Evolutionary conservation across 225 moss, liverwort and hornwort genomes (phyloP), one percentile per base, ranked within the genome.

Genomic region (Asterella californica): DNA sequence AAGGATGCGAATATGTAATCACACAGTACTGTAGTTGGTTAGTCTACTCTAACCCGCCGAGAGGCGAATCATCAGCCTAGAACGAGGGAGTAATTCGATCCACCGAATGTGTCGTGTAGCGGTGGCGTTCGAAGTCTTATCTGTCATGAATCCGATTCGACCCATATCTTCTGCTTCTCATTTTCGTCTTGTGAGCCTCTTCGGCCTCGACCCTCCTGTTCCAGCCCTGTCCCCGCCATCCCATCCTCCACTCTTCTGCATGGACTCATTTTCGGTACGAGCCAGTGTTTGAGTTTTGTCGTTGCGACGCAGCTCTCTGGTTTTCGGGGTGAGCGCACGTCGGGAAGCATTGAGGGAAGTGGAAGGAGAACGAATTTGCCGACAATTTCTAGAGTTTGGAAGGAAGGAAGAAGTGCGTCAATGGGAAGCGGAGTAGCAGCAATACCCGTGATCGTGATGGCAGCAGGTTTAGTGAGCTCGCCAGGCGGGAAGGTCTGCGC

Each of bases 381-480:
- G 67, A 37, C 3, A 21, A 15, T 33, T 37, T 9, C 14, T 67
- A 10, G 30, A 34, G 33, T 10, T 30, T 18, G 33, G 61, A 61
- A 25, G 60, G 52, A 52, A 52, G 52, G 42, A 42, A 24, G 1
- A 27, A 67, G 30, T 33, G 67, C 45, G 24, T 34, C 45, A 46
- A 70, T 70, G 70, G 70, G 42, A 70, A 70, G 70, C 24, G 70
- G 70, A 21, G 70, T 70, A 18, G 45, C 45, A 70, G 70, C 70
- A 46, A 37, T 34, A 70, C 70, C 70, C 45, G 70, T 70, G 27
- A 72, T 48, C 27, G 75, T 57, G 36, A 75, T 75, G 75, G 75
- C 75, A 37, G 75, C 75, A 37, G 55, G 18, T 36, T 57, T 24
- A 17, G 57, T 55, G 52, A 57, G 54, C 57, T 33, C 22, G 21